These are phyloP conservation scores for Xanthoparmelia taractica DNA, from an alignment of 495 filamentous ascomycete genomes.

Conservation along the genomic window DNA sequence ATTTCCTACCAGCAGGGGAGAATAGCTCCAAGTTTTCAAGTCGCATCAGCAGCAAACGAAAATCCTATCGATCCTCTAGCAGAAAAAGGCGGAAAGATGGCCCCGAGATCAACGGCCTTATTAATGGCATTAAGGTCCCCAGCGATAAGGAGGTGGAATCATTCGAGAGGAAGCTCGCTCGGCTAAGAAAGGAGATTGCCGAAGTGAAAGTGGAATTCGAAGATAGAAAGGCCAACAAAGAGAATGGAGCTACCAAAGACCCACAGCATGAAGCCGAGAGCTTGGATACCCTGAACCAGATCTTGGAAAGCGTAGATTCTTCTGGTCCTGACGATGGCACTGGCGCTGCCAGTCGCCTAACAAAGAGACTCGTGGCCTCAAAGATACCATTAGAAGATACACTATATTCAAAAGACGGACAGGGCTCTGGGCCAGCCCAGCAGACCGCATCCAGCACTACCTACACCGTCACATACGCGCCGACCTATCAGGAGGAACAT, in stretches of 20 bases:
- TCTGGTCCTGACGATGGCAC: slow-evolving; percentile 34
- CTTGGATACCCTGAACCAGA: slow-evolving; percentile 55
- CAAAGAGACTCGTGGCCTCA: slow-evolving; percentile 24
- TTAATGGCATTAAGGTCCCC: slow-evolving; percentile 56
- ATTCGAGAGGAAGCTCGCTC: slow-evolving; percentile 66
- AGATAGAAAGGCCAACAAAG: slow-evolving; percentile 36
- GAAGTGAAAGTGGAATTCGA: slow-evolving; percentile 65
- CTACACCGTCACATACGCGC: slow-evolving; percentile 49
- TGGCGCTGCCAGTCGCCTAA: slow-evolving; percentile 28
- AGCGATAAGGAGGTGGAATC: slow-evolving; percentile 61
- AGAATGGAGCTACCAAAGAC: slow-evolving; percentile 25
- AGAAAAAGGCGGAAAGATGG: slow-evolving; percentile 53
- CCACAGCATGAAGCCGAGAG: slow-evolving; percentile 37
- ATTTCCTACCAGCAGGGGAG: slow-evolving; percentile 69
- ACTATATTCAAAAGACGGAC: slow-evolving; percentile 19
- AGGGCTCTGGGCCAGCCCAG: slow-evolving; percentile 16
- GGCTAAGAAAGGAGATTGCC: slow-evolving; percentile 68
- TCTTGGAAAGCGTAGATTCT: slow-evolving; percentile 49
- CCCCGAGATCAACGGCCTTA: slow-evolving; percentile 37
- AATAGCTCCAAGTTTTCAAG: slow-evolving; percentile 75
- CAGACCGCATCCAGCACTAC: slow-evolving; percentile 24
- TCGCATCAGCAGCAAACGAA: slow-evolving; percentile 65
- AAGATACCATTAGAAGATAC: slow-evolving; percentile 22
- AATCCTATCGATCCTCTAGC: slow-evolving; percentile 67
- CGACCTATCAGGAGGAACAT: slow-evolving; percentile 53